Evolutionary conservation across 208 protist genomes (phyloP).

Genomic region (Wallacemonas sp.): DNA sequence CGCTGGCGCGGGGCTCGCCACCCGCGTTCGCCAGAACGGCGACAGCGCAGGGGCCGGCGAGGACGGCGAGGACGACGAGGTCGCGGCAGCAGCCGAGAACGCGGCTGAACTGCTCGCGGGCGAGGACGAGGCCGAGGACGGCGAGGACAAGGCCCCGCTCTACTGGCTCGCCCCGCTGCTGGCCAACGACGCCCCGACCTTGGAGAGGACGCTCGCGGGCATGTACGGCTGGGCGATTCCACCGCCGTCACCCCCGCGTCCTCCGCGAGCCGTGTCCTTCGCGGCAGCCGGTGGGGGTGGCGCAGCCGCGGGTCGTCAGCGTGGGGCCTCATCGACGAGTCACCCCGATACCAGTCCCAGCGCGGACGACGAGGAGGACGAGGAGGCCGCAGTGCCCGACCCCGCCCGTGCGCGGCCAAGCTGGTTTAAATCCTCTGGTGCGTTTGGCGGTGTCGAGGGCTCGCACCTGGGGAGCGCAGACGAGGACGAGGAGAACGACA

Average conservation of each 20-base stretch:
- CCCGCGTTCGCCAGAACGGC: constrained; percentile 20
- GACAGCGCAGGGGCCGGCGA: constrained; percentile 19
- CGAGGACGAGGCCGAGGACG: constrained; percentile 4
- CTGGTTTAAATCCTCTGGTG: constrained; percentile 14
- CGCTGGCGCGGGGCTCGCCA: constrained; percentile 1
- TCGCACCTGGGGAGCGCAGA: background rate
- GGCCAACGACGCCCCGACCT: constrained; percentile 57
- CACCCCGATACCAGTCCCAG: background rate
- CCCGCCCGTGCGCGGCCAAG: constrained; percentile 17
- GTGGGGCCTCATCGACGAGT: background rate
- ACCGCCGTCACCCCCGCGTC: constrained; percentile 33
- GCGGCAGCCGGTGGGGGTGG: constrained; percentile 10
- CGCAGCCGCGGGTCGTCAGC: constrained; percentile 19
- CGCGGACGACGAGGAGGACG: constrained; percentile 6
- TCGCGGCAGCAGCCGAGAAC: background rate
- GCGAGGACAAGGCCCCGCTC: constrained; percentile 27
- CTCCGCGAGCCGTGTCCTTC: constrained; percentile 20
- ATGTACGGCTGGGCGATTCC: constrained; percentile 78
- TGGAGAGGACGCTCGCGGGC: constrained; percentile 45
- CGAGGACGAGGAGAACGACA: constrained; percentile 10
- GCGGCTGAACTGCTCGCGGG: background rate
- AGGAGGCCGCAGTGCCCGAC: constrained; percentile 23
- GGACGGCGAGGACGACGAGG: background rate
- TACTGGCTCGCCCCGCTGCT: constrained; percentile 74
- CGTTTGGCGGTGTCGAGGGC: constrained; percentile 10